Evolutionary conservation across 2,329 filamentous ascomycete species (phyloP).

Genomic region (Setomelanomma holmii): DNA sequence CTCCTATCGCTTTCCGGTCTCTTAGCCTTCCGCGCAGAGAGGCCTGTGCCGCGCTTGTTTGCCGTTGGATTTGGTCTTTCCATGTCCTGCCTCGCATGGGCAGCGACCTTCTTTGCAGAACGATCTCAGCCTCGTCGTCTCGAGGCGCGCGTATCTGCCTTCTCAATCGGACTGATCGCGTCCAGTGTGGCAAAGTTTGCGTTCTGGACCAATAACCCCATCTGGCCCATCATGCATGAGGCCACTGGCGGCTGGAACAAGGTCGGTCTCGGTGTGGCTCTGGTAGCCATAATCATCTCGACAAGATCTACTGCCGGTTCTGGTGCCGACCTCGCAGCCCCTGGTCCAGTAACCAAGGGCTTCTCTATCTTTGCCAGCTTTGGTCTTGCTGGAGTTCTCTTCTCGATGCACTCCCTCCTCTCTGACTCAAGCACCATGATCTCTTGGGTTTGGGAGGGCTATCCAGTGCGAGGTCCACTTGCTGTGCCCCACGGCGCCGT

Average conservation of each 20-base stretch:
- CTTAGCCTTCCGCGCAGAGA: constrained; percentile 76
- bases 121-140: constrained; percentile 75
- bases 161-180: constrained; percentile 79
- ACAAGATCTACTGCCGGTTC: constrained; percentile 67
- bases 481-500: constrained; percentile 88
- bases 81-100: constrained; percentile 84
- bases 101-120: constrained; percentile 80
- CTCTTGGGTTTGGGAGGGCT: constrained; percentile 97
- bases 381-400: constrained; percentile 83
- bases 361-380: constrained; percentile 76
- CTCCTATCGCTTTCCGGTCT: constrained; percentile 80
- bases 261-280: constrained; percentile 75
- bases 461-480: constrained; percentile 85
- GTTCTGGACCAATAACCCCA: constrained; percentile 91
- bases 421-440: constrained; percentile 99
- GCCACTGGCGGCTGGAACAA: constrained; percentile 94
- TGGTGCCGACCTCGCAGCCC: constrained; percentile 55
- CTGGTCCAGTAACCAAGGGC: constrained; percentile 64
- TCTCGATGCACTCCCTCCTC: constrained; percentile 87
- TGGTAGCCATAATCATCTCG: constrained; percentile 77
- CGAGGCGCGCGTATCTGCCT: constrained; percentile 82
- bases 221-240: constrained; percentile 93
- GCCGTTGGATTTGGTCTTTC: constrained; percentile 80
- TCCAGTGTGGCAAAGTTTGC: constrained; percentile 93
- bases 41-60: constrained; percentile 78